Percentiles rank a stretch among this genome's conserved stretches.
phyloP scores from a whole-genome alignment of 345 rosid species.

The Brassica napus region DNA sequence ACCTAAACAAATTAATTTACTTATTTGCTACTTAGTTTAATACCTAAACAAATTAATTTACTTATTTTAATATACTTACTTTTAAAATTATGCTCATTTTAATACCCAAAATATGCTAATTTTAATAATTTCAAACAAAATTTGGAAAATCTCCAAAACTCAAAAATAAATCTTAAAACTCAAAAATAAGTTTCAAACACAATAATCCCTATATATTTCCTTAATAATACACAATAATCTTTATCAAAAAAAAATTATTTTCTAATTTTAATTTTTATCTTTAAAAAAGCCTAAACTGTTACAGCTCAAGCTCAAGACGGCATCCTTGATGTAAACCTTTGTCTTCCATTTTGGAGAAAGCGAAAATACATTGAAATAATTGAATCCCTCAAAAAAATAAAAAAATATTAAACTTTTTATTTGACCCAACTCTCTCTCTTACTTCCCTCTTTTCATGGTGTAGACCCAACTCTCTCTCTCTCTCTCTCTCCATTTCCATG shows the following conservation, averaged over 20 bases:
- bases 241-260: not conserved
- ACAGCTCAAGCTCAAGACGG: slow-evolving; percentile 25
- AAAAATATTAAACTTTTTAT: slow-evolving; percentile 38
- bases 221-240: not conserved
- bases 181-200: not conserved
- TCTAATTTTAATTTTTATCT: not conserved
- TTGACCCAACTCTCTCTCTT: slow-evolving; percentile 18
- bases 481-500: slow-evolving; percentile 48
- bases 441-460: not conserved
- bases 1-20: too few relatives aligned
- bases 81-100: too few relatives aligned
- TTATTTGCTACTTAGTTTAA: too few relatives aligned
- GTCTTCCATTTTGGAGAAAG: slow-evolving; percentile 40
- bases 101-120: too few relatives aligned
- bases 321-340: slow-evolving; percentile 38
- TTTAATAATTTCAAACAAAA: too few relatives aligned
- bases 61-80: too few relatives aligned
- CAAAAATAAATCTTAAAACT: too few relatives aligned
- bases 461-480: slow-evolving; percentile 43
- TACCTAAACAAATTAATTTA: too few relatives aligned
- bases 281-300: slow-evolving; percentile 25
- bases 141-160: too few relatives aligned
- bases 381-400: slow-evolving; percentile 21
- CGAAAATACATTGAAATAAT: slow-evolving; percentile 29
- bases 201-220: not conserved